Base-by-base conservation (phyloP, 2,329 filamentous ascomycete species). In the Aspergillus jensenii region DNA sequence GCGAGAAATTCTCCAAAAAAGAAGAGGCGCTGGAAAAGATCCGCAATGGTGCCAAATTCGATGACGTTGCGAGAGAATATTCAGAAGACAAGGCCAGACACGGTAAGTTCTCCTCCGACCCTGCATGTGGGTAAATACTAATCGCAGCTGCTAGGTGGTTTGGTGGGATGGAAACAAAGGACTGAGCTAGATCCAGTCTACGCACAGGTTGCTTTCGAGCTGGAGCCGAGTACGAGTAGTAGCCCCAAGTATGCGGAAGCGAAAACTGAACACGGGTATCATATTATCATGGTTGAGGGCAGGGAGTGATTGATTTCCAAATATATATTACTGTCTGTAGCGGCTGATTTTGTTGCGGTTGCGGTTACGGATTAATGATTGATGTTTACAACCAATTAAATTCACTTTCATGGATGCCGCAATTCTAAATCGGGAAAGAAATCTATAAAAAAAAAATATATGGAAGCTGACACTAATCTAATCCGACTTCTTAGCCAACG, bases 271-370 rank as follows among this genome's bases (percentile, higher is more conserved):
- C 83, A 85, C 73, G 86, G 86, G n/a, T 88, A 88, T 76, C 86
- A 88, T 73, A 83, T 88, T 62, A 80, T 88, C 52, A 88, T 88
- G 84, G 84, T 88, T 3, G 86, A 88, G 68, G 86, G 85, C 50
- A 77, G 85, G 69, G 87, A 86, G 71, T 86, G 52, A 66, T 35
- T 21, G 25, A 35, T 17, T 37, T 23, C 17, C 7, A 49, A 52
- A 31, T 31, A 58, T 33, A 48, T 47, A 23, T 52, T 41, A 31
- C 12, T 37, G 9, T 23, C 15, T 35, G 9, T 21, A 41, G 17
- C 15, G 12, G 12, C 12, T n/a, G 35, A 12, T 37, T 37, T 37
- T 31, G 27, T n/a, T 37, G 6, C 35, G 35, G 35, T 7, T 15
- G 6, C 35, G 35, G 35, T n/a, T 15, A 37, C 35, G 25, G 19